Percentiles rank a stretch among this genome's conserved stretches.
These are phyloP conservation scores for Neonothopanus nambi DNA, from an alignment of 1,284 basidiomycete genomes.

Conservation along the genomic window DNA sequence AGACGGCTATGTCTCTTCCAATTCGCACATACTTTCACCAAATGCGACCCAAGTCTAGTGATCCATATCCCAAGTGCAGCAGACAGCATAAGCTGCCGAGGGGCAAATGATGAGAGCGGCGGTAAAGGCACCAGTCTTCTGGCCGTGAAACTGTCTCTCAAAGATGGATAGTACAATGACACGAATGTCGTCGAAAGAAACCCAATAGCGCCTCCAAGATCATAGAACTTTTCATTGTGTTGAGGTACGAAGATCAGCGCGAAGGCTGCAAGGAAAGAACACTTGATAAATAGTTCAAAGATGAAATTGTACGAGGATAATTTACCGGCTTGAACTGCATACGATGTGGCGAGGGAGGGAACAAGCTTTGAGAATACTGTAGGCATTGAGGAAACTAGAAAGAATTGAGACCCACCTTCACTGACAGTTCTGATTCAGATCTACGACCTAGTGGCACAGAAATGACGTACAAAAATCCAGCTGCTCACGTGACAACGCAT, in stretches of 20 bases:
- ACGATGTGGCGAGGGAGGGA: slow-evolving; percentile 36
- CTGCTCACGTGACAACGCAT: too few relatives aligned
- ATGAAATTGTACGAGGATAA: background rate
- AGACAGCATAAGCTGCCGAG: slow-evolving; percentile 60
- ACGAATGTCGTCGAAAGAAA: slow-evolving; percentile 64
- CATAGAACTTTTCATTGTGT: slow-evolving; percentile 58
- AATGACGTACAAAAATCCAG: too few relatives aligned
- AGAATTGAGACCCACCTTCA: background rate
- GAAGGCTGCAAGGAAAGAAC: slow-evolving; percentile 34
- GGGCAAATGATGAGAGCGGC: slow-evolving; percentile 50
- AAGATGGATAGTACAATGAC: slow-evolving; percentile 61
- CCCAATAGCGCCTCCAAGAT: slow-evolving; percentile 63
- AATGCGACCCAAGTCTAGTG: slow-evolving; percentile 61
- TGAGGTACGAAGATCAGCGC: slow-evolving; percentile 58
- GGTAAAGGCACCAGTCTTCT: slow-evolving; percentile 40
- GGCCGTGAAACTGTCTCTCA: slow-evolving; percentile 49
- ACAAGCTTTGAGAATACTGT: slow-evolving; percentile 38
- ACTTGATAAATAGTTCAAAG: background rate
- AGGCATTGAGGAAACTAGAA: slow-evolving; percentile 25
- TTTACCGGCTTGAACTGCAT: slow-evolving; percentile 39
- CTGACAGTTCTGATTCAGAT: too few relatives aligned
- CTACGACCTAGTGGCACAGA: too few relatives aligned
- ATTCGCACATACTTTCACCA: slow-evolving; percentile 57
- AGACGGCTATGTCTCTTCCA: background rate
- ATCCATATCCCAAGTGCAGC: slow-evolving; percentile 62